phyloP scores from a whole-genome alignment of 805 yeast species.

The Millerago galiae region DNA sequence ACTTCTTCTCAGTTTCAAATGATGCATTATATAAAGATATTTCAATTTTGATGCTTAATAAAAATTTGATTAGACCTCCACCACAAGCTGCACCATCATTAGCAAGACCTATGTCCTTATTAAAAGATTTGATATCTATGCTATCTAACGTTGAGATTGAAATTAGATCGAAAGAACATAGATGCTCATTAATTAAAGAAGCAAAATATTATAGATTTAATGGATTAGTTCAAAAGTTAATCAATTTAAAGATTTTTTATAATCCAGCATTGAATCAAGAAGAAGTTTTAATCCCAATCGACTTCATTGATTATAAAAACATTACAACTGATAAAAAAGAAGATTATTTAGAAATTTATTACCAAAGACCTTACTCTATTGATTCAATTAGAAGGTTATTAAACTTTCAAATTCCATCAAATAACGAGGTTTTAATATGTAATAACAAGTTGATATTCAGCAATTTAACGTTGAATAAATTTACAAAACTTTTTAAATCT shows the following conservation, averaged over 20 bases:
- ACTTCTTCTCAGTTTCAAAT: slow-evolving; percentile 63
- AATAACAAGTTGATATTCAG: neutral
- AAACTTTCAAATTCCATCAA: slow-evolving; percentile 3
- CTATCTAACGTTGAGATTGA: slow-evolving; percentile 48
- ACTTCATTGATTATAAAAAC: slow-evolving; percentile 9
- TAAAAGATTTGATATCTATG: slow-evolving; percentile 36
- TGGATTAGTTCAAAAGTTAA: slow-evolving; percentile 64
- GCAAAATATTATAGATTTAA: slow-evolving; percentile 72
- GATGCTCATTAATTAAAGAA: slow-evolving; percentile 56
- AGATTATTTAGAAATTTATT: neutral
- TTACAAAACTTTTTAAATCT: slow-evolving; percentile 2
- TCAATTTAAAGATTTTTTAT: slow-evolving; percentile 41
- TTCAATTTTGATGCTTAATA: slow-evolving; percentile 30
- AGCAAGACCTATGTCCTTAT: slow-evolving; percentile 12
- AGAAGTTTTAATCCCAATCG: slow-evolving; percentile 41
- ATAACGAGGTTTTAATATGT: neutral
- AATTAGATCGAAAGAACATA: slow-evolving; percentile 45
- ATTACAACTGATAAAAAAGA: slow-evolving; percentile 10
- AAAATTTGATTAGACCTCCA: slow-evolving; percentile 66
- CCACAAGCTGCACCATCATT: slow-evolving; percentile 57
- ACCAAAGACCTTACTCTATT: slow-evolving; percentile 47
- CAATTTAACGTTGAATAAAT: neutral
- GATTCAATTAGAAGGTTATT: slow-evolving; percentile 4
- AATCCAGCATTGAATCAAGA: slow-evolving; percentile 47
- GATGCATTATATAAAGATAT: slow-evolving; percentile 47